Base-by-base conservation (phyloP, 768 basidiomycete genomes). In the Cyclocybe aegerita region DNA sequence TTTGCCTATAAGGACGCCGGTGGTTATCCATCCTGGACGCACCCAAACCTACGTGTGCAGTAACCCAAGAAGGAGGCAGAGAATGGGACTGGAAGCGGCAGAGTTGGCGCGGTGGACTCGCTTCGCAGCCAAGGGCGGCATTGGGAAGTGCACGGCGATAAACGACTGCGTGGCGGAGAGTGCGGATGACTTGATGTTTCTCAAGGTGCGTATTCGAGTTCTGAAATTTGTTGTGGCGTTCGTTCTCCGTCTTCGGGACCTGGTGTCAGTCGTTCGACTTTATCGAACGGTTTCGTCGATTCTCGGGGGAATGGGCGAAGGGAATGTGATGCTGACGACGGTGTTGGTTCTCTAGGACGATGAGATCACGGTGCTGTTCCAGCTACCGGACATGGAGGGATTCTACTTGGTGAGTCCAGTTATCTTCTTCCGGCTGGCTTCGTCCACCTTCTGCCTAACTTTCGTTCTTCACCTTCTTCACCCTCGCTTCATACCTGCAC, bases 51-150 rank as follows among this genome's bases (percentile, higher is more conserved):
- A 23, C 23, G 4, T 5, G 23, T 23, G 23, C 3, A 23, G 23
- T 23, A 23, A 23, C 23, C 23, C 23, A 23, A 23, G 33, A 33
- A 36, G 43, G 42, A 37, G 35, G 45, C 48, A 40, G 15, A 35
- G 46, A 14, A 66, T 66, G 65, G 63, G 62, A 6, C 85, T 92
- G 84, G 88, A 90, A 58, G 80, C 85, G 11, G 66, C 74, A 31
- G 86, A 90, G 46, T 78, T 93, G 31, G 80, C 84, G 7, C 76
- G 87, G 37, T 93, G 91, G 91, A 87, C 86, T 8, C 76, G 91
- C 36, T 93, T 93, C 64, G 91, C 91, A 0, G 80, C 74, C 4
- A 93, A 91, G 60, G 91, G 91, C 0, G 91, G 91, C 10, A 90
- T 93, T 46, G 91, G 91, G 4, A 86, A 75, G 57, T 91, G 90